Evolutionary conservation across 495 filamentous ascomycete genomes (phyloP).

Genomic region (Tuber indicum): DNA sequence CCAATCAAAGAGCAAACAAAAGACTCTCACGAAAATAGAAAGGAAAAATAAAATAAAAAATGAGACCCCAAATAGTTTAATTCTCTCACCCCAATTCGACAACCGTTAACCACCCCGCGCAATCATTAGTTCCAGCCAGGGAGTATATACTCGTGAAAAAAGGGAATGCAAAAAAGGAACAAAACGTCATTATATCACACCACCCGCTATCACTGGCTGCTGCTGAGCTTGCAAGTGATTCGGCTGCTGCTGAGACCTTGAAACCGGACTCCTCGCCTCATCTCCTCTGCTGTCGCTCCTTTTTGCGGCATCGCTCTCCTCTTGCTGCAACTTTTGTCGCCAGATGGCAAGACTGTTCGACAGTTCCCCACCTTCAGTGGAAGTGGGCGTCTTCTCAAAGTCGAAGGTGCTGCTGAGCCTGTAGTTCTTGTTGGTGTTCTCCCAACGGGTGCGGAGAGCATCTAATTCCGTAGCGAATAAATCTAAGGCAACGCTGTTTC

Average conservation of each 20-base stretch:
- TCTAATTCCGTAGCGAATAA: constrained; percentile 88
- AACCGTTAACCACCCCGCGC: constrained; percentile 6
- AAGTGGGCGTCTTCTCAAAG: constrained; percentile 56
- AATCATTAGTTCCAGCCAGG: constrained; percentile 37
- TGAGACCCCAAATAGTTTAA: not conserved
- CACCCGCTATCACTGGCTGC: constrained; percentile 9
- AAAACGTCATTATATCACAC: constrained; percentile 36
- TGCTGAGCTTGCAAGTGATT: constrained; percentile 8
- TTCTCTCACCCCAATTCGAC: not conserved
- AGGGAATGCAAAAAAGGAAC: constrained; percentile 19
- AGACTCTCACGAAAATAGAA: constrained; percentile 14
- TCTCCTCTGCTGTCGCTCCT: constrained; percentile 32
- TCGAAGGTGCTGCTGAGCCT: constrained; percentile 80
- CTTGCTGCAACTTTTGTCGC: constrained; percentile 40
- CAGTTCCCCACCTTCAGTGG: constrained; percentile 36
- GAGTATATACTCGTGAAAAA: constrained; percentile 28
- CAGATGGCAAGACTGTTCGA: constrained; percentile 40
- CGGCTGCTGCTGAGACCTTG: constrained; percentile 27
- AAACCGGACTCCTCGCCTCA: constrained; percentile 29
- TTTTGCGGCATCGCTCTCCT: constrained; percentile 34
- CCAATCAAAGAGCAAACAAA: constrained; percentile 26
- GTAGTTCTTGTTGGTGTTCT: constrained; percentile 90
- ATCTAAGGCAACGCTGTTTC: constrained; percentile 82
- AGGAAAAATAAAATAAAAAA: not conserved
- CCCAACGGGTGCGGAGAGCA: constrained; percentile 81